Conservation (phyloP, 768 basidiomycete genomes). For the Phylloporus rhodoxanthus region DNA sequence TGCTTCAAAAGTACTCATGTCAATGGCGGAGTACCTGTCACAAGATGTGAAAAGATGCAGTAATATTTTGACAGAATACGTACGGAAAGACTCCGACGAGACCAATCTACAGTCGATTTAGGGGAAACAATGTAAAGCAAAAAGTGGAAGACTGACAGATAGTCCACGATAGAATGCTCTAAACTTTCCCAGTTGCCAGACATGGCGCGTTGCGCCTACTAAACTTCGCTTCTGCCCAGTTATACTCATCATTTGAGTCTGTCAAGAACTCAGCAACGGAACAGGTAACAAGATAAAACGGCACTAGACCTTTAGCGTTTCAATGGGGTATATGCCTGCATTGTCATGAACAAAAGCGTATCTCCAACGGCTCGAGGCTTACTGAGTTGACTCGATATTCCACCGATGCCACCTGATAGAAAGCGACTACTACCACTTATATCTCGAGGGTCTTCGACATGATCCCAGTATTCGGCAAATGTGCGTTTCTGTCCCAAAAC, state of each 20-base stretch:
- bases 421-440: conserved; percentile 92
- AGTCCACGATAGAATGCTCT: conserved; percentile 89
- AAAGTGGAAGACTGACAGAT: conserved; percentile 51
- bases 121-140: conserved; percentile 7
- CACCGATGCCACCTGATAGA: conserved; percentile 91
- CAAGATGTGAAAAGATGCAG: conserved; percentile 2
- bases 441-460: conserved; percentile 80
- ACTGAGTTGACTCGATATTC: conserved; percentile 90
- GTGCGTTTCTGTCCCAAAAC: conserved; percentile 69
- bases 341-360: conserved; percentile 13
- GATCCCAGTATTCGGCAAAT: conserved; percentile 88
- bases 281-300: not conserved
- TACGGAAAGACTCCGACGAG: conserved; percentile 95
- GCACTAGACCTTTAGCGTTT: conserved; percentile 76
- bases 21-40: conserved; percentile 82
- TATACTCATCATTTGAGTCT: conserved; percentile 97
- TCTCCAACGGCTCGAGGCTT: conserved; percentile 26
- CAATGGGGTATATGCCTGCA: conserved; percentile 91
- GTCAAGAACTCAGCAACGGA: conserved; percentile 4
- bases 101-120: conserved; percentile 60
- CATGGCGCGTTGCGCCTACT: conserved; percentile 54
- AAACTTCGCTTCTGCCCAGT: conserved; percentile 58
- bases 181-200: conserved; percentile 76
- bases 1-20: conserved; percentile 96
- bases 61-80: conserved; percentile 19